Evolutionary conservation across 306 rosid species (phyloP).

Genomic region (Carpinus viminea): DNA sequence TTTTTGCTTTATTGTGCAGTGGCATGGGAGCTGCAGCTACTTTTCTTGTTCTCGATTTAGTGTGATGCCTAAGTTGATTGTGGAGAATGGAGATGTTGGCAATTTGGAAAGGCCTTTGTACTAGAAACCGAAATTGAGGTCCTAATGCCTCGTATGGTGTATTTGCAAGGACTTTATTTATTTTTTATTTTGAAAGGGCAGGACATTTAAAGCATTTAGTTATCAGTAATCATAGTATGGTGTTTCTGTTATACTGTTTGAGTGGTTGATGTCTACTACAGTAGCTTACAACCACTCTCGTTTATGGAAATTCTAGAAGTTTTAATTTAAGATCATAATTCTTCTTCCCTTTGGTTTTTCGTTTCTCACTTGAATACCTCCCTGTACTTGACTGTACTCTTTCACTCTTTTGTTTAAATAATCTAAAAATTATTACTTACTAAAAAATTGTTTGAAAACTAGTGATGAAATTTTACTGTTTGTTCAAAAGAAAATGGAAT

Average conservation of each 20-base stretch:
- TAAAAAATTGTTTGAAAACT: not conserved
- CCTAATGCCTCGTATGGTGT: not conserved
- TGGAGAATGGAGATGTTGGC: slow-evolving; percentile 3
- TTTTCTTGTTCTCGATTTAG: not conserved
- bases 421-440: not conserved
- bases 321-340: not conserved
- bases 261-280: not conserved
- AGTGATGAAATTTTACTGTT: not conserved
- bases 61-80: not conserved
- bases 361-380: not conserved
- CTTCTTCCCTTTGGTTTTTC: not conserved
- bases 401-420: not conserved
- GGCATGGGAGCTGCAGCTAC: not conserved
- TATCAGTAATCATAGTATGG: not conserved
- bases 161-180: not conserved
- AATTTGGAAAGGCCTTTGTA: not conserved
- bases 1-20: not conserved
- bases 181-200: not conserved
- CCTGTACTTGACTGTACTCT: not conserved
- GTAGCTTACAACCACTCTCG: not conserved
- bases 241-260: not conserved
- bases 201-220: not conserved
- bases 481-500: not conserved
- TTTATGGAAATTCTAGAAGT: not conserved
- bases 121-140: not conserved